Evolutionary conservation across 192 early-diverging fungal species (phyloP), one percentile per base, ranked within the genome.

Genomic region (Rhizophagus clarus): DNA sequence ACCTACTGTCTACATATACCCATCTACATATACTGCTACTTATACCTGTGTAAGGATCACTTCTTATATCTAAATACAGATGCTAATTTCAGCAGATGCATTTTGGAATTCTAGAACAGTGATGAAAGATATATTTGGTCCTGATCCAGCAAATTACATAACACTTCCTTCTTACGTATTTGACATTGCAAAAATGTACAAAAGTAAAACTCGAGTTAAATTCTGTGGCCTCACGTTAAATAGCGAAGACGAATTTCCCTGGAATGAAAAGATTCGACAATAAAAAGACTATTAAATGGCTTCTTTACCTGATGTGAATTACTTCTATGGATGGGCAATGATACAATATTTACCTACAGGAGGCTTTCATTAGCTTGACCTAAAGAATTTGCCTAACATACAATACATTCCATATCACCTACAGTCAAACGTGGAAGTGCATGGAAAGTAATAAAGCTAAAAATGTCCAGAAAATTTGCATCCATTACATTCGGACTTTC

Each of bases 261-360:
- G 72, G 42, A 15, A 47, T 73, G 45, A 42, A 73, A 9, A 45
- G 42, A 20, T 73, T 51, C 29, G 72, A 73, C 24, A 42, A n/a
- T 51, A 47, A 47, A 70, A 70, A 70, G 34, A 31, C 68, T 10
- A 70, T 31, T 37, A 73, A 73, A 1, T 73, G 72, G 72, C 24
- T 73, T 1, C 11, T 47, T 0, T 74, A 56, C 28, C 0, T 74
- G 72, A 74, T 28, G 72, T 49, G 0, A 74, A 74, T 26, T 60
- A 74, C 60, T n/a, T 74, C 0, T 74, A 74, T 74, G 72, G 45
- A 5, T 74, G 49, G 72, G 49, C 72, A 74, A 74, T 74, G 72
- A 26, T n/a, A 47, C 49, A 60, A 74, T 74, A 74, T 74, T 51
- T 74, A 56, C 72, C 72, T 51, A 74, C 45, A 12, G 45, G 72